A percentile compares a stretch with the other conserved stretches of the same genome.
Evolutionary conservation across 169 alveolate genomes (phyloP).

Genomic region (Fabrea salina): DNA sequence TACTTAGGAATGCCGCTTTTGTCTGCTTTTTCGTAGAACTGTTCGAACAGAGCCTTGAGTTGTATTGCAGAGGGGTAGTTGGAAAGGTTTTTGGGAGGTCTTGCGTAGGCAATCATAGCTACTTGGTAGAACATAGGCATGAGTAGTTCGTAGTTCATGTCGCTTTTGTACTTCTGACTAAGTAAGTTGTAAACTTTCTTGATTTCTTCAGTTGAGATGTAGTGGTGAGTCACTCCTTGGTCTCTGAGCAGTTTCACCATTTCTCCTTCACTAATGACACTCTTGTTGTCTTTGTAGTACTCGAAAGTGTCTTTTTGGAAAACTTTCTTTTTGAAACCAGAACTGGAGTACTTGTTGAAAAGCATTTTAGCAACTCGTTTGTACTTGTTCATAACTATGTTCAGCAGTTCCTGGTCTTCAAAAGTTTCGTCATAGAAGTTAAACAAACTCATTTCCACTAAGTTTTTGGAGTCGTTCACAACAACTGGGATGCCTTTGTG

Average conservation of each 20-base stretch:
- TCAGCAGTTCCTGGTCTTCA: neutral
- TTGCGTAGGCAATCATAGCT: constrained; percentile 42
- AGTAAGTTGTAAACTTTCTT: constrained; percentile 25
- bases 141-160: constrained; percentile 29
- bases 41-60: constrained; percentile 25
- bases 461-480: neutral
- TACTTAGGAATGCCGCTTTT: constrained; percentile 37
- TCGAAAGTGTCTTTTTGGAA: neutral
- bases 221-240: neutral
- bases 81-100: constrained; percentile 37
- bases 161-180: constrained; percentile 11
- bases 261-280: neutral
- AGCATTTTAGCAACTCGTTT: neutral
- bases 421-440: neutral
- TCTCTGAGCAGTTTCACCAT: neutral
- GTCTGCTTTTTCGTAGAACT: constrained; percentile 36
- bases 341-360: neutral
- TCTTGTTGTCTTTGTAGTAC: neutral
- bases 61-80: constrained; percentile 45
- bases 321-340: neutral
- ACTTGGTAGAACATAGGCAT: constrained; percentile 31
- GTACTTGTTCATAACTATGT: neutral
- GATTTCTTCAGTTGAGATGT: constrained; percentile 6
- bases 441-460: neutral
- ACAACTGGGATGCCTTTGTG: neutral